These are phyloP conservation scores for Fistulinella staudtii DNA, from an alignment of 1,284 basidiomycete species.

Conservation along the genomic window DNA sequence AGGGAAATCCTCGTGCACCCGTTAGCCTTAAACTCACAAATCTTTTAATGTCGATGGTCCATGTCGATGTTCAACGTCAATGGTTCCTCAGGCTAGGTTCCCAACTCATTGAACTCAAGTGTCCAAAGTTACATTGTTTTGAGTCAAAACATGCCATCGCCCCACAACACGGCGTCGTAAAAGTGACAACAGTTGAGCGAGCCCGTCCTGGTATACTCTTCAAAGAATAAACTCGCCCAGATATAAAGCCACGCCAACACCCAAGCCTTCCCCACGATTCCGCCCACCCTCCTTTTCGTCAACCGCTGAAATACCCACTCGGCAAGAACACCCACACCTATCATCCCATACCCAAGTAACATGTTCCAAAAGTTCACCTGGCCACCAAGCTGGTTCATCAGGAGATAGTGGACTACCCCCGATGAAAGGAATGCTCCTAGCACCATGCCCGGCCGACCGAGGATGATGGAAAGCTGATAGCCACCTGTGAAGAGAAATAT, in stretches of 20 bases:
- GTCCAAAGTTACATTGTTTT: no score
- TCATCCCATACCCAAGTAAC: constrained; percentile 50
- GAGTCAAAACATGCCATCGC: no score
- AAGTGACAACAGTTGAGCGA: constrained; percentile 2
- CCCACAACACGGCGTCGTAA: no score
- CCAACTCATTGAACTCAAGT: no score
- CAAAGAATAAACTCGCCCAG: constrained; percentile 45
- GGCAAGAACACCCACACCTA: constrained; percentile 45
- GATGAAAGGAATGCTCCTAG: constrained; percentile 56
- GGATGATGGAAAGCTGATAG: constrained; percentile 32
- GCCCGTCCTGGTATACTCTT: constrained; percentile 39
- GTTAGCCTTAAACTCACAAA: no score
- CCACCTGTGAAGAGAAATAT: constrained; percentile 31
- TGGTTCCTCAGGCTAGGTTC: no score
- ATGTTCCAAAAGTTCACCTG: constrained; percentile 39
- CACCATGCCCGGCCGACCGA: constrained; percentile 44
- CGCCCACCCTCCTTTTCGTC: constrained; percentile 38
- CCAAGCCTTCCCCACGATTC: constrained; percentile 48
- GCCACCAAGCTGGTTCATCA: constrained; percentile 48
- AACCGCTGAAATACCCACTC: constrained; percentile 36
- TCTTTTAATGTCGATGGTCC: no score
- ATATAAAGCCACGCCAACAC: constrained; percentile 42
- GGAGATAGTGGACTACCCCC: constrained; percentile 49
- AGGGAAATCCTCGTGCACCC: no score
- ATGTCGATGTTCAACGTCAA: no score